Evolutionary conservation across 352 stramenopile species (phyloP).

Genomic region (Globisporangium emineosum): DNA sequence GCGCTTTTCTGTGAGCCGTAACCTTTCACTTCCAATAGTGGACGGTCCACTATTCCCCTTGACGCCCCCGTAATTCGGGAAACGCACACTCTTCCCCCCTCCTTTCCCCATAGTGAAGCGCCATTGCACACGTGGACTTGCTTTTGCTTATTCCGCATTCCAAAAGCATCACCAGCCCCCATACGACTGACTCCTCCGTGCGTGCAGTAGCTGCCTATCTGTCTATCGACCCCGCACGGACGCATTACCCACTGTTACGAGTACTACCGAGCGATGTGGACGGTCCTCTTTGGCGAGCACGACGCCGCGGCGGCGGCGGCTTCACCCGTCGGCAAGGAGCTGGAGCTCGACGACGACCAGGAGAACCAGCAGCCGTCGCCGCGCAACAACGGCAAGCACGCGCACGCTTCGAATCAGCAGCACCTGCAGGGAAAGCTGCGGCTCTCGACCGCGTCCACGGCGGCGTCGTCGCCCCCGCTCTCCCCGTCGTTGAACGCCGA

Average conservation of each 20-base stretch:
- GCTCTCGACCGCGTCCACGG: slow-evolving; percentile 18
- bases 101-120: not conserved
- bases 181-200: not conserved
- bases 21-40: not conserved
- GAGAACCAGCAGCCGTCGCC: slow-evolving; percentile 19
- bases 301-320: slow-evolving; percentile 22
- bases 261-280: slow-evolving; percentile 38
- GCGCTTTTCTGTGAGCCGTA: not conserved
- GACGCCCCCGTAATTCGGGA: not conserved
- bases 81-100: not conserved
- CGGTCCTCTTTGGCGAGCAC: slow-evolving; percentile 57
- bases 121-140: not conserved
- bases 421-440: slow-evolving; percentile 11
- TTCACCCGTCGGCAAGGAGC: slow-evolving; percentile 9
- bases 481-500: slow-evolving; percentile 12
- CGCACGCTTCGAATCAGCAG: not conserved
- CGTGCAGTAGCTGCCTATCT: not conserved
- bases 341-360: slow-evolving; percentile 13
- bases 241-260: not conserved
- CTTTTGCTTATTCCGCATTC: slow-evolving; percentile 1
- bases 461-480: slow-evolving; percentile 17
- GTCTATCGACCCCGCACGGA: not conserved
- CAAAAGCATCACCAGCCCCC: not conserved
- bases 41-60: not conserved
- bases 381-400: slow-evolving; percentile 10